These are phyloP conservation scores for Nakazawaea ishiwadae DNA, from an alignment of 805 yeast species.

Conservation along the genomic window DNA sequence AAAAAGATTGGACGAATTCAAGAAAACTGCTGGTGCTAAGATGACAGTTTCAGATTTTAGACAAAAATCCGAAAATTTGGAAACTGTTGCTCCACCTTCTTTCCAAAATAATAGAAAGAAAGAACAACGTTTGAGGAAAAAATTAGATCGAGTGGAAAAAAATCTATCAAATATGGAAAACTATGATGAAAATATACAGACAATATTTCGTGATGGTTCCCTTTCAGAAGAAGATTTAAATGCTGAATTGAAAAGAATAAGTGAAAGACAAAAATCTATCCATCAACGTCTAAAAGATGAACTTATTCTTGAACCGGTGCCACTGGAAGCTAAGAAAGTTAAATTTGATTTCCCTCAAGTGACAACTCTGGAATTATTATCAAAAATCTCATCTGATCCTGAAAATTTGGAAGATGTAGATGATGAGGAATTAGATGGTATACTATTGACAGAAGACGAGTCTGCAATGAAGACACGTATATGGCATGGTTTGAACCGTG, in stretches of 20 bases:
- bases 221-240: constrained; percentile 42
- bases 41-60: constrained; percentile 75
- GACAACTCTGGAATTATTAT: constrained; percentile 46
- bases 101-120: constrained; percentile 55
- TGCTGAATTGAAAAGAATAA: constrained; percentile 24
- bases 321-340: constrained; percentile 3
- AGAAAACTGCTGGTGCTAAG: constrained; percentile 65
- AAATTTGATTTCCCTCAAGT: constrained; percentile 5
- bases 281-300: no score
- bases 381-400: constrained; percentile 52
- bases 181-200: constrained; percentile 27
- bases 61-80: constrained; percentile 30
- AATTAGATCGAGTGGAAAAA: constrained; percentile 21
- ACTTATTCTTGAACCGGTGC: no score
- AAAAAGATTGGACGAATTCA: constrained; percentile 83
- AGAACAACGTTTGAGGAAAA: constrained; percentile 35
- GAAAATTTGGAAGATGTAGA: constrained; percentile 71
- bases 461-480: constrained; percentile 69
- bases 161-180: constrained; percentile 14
- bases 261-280: constrained; percentile 20
- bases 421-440: constrained; percentile 69
- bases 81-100: constrained; percentile 77
- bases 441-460: constrained; percentile 66
- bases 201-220: constrained; percentile 38
- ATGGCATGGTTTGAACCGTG: constrained; percentile 90